phyloP scores from a whole-genome alignment of 257 asterid species.

The Ilex aquifolium region DNA sequence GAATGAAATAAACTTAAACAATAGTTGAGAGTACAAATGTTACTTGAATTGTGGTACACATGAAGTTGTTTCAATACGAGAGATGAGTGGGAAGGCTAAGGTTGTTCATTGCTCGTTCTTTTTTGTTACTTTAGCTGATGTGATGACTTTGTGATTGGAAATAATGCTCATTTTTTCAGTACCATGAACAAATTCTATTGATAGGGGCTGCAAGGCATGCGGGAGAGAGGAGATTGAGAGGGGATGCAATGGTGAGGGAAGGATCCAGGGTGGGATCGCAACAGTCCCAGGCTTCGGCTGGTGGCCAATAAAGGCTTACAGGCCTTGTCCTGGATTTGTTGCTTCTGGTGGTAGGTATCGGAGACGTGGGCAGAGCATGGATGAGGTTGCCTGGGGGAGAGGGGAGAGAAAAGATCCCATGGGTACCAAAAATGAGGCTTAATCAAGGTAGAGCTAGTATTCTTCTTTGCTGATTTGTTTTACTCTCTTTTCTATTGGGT shows the following conservation, averaged over 20 bases:
- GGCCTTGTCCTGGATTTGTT: constrained; percentile 87
- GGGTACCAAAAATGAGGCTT: constrained; percentile 12
- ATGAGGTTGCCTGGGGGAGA: constrained; percentile 76
- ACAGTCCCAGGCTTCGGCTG: constrained; percentile 90
- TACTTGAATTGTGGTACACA: too few relatives aligned
- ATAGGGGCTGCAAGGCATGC: constrained; percentile 77
- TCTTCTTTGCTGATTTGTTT: too few relatives aligned
- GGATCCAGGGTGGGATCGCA: constrained; percentile 97
- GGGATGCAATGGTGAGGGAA: constrained; percentile 92
- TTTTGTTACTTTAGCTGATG: not conserved
- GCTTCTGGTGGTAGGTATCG: constrained; percentile 85
- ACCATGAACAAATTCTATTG: not conserved
- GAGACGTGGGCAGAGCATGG: constrained; percentile 87
- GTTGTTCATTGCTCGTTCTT: too few relatives aligned
- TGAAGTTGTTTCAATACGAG: too few relatives aligned
- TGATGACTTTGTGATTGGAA: too few relatives aligned
- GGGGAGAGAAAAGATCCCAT: constrained; percentile 22
- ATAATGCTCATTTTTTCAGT: not conserved
- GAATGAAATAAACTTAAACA: too few relatives aligned
- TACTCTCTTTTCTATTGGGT: too few relatives aligned
- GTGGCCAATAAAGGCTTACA: constrained; percentile 97
- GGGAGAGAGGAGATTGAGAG: constrained; percentile 68
- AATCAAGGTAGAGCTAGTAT: constrained; percentile 30
- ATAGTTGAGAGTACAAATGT: too few relatives aligned
- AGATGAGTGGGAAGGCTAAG: too few relatives aligned